phyloP scores from a whole-genome alignment of 352 stramenopile genomes.

The Thalassiosira mediterranea region DNA sequence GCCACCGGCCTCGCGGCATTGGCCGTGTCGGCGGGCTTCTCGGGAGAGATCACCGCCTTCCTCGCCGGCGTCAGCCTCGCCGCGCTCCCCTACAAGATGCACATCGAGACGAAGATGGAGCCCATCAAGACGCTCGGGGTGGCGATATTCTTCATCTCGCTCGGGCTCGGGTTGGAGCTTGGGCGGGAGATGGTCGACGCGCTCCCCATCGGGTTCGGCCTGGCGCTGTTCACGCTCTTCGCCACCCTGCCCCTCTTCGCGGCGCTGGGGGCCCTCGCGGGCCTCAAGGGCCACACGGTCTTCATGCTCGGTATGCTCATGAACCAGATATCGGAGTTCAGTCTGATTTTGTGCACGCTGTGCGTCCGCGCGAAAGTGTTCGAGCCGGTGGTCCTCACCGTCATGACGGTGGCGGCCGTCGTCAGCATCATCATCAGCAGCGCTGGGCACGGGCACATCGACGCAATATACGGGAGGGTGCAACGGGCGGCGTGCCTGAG shows the following conservation, averaged over 20 bases:
- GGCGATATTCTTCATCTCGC: conserved; percentile 9
- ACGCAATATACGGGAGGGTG: conserved; percentile 7
- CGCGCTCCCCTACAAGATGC: conserved; percentile 18
- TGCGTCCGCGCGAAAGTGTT: conserved; percentile 9
- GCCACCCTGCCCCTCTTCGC: conserved; percentile 6
- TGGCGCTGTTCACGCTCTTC: conserved; percentile 9
- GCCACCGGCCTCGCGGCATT: conserved; percentile 5
- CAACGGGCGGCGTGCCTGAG: conserved; percentile 10
- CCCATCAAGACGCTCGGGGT: conserved; percentile 15
- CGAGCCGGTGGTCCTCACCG: conserved; percentile 6
- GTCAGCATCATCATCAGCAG: conserved; percentile 13
- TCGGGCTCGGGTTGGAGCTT: conserved; percentile 7
- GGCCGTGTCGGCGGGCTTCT: conserved; percentile 2
- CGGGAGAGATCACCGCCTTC: conserved; percentile 14
- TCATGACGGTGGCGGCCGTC: conserved; percentile 9
- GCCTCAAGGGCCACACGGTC: conserved; percentile 10
- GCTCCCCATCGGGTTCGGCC: conserved; percentile 9
- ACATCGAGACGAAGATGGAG: conserved; percentile 21
- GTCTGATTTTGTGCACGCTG: conserved; percentile 16
- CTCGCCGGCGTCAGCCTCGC: background rate
- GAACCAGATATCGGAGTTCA: conserved; percentile 17
- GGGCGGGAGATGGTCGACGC: conserved; percentile 14
- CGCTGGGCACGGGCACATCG: conserved; percentile 2
- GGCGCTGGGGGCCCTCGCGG: background rate
- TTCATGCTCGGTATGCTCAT: conserved; percentile 14